Evolutionary conservation across 2,329 filamentous ascomycete genomes (phyloP), one percentile per base, ranked within the genome.

Genomic region (Pseudonectria foliicola): DNA sequence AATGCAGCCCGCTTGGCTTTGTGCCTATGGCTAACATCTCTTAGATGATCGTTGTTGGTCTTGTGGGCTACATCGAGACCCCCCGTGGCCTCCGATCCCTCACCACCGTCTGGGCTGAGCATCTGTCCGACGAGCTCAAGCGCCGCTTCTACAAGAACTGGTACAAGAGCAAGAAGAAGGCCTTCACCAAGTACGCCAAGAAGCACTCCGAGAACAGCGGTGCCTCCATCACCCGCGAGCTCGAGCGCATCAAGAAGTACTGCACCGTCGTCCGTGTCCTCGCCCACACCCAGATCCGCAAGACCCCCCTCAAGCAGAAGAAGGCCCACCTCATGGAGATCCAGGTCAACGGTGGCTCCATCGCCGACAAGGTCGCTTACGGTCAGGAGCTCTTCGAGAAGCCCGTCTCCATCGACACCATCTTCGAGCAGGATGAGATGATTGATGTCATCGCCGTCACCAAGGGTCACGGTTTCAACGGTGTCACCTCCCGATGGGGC

Each of bases 141-240:
- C 86, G 92, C 63, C 86, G 92, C 67, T 98, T 98, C 87, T 98
- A 98, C 86, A 96, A 96, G 88, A 98, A 98, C 85, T 98, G 92
- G 92, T 98, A 98, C 85, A 95, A 95, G 85, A 88, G 82, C 80
- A 98, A 98, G 89, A 96, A 95, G 87, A 98, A 98, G 90, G 92
- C 92, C 48, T 98, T 98, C 79, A 98, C 92, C 80, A 95, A 94
- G 80, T 98, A 98, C 75, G 87, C 92, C 77, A 98, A 96, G 87
- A 90, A 94, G 82, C 87, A 96, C 83, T 88, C 90, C 50, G 90
- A 96, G 77, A 82, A 73, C 75, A 85, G 70, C 71, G 89, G 87
- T 61, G 74, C 85, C 57, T 88, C 86, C 62, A 84, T 96, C 76
- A 88, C 85, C 70, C 85, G 86, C 66, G 92, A 98, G 73, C 82